Evolutionary conservation across 2,329 filamentous ascomycete genomes (phyloP).

Genomic region (Aureobasidium subglaciale): DNA sequence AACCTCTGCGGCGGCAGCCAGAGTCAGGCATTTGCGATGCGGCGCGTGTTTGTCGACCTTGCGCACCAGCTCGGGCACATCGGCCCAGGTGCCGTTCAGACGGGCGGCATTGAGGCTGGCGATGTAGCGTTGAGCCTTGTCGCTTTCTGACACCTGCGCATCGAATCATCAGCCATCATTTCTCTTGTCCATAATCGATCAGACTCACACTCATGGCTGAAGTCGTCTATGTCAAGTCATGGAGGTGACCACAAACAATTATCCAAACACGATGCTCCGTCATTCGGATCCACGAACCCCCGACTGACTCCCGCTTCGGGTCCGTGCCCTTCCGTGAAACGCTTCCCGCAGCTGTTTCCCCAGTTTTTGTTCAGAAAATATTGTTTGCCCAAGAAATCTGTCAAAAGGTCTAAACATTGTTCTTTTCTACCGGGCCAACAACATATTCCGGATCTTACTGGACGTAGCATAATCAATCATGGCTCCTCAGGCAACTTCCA

Average conservation of each 20-base stretch:
- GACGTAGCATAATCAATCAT: neutral
- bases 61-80: slow-evolving; percentile 79
- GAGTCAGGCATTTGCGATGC: slow-evolving; percentile 60
- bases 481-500: slow-evolving; percentile 11
- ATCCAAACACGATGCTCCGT: neutral
- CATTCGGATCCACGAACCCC: neutral
- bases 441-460: neutral
- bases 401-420: neutral
- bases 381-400: neutral
- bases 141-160: slow-evolving; percentile 45
- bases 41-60: slow-evolving; percentile 94
- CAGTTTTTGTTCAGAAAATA: slow-evolving; percentile 2
- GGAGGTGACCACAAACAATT: neutral
- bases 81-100: slow-evolving; percentile 80
- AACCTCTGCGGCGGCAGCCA: slow-evolving; percentile 41
- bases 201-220: neutral
- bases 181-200: neutral
- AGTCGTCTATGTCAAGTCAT: neutral
- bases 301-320: neutral
- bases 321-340: neutral
- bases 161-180: neutral
- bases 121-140: slow-evolving; percentile 78
- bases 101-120: slow-evolving; percentile 76
- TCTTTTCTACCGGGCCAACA: neutral
- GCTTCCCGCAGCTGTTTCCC: neutral